A percentile compares a stretch with the other conserved stretches of the same genome.
These are phyloP conservation scores for Litsea cubeba DNA, from an alignment of 164 flowering plant species.

Conservation along the genomic window DNA sequence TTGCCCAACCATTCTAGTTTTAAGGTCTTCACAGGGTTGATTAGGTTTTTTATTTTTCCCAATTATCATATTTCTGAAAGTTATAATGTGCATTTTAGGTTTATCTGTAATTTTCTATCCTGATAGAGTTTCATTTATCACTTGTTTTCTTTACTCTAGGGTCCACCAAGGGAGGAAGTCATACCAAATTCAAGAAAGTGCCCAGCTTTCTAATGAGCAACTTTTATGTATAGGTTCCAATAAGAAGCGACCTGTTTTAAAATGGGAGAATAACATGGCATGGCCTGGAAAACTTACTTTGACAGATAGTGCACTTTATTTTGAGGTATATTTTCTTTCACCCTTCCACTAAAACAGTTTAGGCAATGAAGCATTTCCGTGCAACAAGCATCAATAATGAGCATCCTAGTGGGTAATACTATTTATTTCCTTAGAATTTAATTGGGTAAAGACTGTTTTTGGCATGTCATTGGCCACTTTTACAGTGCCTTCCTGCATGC, in stretches of 20 bases:
- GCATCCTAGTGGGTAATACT: background rate
- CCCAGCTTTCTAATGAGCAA: constrained; percentile 38
- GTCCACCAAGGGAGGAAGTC: constrained; percentile 73
- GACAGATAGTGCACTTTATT: constrained; percentile 83
- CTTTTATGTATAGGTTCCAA: constrained; percentile 76
- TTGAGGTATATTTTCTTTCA: constrained; percentile 60
- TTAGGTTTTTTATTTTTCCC: background rate
- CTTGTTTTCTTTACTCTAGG: constrained; percentile 35
- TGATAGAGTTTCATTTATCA: background rate
- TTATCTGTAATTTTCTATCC: background rate
- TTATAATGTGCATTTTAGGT: no score
- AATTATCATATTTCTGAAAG: background rate
- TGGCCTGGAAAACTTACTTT: constrained; percentile 94
- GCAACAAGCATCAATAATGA: background rate
- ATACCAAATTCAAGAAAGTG: constrained; percentile 42
- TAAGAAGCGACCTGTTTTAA: constrained; percentile 77
- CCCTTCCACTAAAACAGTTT: background rate
- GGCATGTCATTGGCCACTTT: background rate
- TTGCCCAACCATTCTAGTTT: background rate
- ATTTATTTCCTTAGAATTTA: background rate
- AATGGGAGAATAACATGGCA: constrained; percentile 87
- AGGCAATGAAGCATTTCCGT: background rate
- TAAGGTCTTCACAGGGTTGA: background rate
- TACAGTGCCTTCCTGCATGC: background rate
- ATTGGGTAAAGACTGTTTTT: background rate